Percentiles rank a stretch among this genome's conserved stretches.
Evolutionary conservation across 768 basidiomycete genomes (phyloP).

Genomic region (Hemileccinum impolitum): DNA sequence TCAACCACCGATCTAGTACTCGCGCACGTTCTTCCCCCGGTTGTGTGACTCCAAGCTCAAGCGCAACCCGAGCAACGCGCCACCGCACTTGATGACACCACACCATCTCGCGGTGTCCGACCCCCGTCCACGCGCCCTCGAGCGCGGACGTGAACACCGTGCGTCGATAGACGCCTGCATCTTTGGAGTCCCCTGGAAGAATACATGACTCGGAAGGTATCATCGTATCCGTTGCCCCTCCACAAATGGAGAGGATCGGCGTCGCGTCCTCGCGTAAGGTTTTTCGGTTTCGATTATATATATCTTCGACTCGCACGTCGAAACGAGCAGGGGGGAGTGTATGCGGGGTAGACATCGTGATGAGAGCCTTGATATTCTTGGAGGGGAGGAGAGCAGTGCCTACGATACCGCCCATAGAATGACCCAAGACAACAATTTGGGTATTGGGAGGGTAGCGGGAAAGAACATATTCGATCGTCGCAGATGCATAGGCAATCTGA

Average conservation of each 20-base stretch:
- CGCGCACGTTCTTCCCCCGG: constrained; percentile 29
- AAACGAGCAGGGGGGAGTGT: constrained; percentile 84
- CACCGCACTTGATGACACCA: constrained; percentile 99
- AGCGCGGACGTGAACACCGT: constrained; percentile 84
- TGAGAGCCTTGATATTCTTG: constrained; percentile 62
- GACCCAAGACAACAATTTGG: constrained; percentile 75
- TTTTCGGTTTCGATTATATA: constrained; percentile 53
- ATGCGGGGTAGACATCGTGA: constrained; percentile 98
- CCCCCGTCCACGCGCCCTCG: constrained; percentile 92
- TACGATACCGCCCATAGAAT: constrained; percentile 97
- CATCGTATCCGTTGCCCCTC: constrained; percentile 89
- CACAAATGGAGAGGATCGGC: constrained; percentile 81
- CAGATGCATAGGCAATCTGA: constrained; percentile 71
- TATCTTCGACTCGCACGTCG: constrained; percentile 71
- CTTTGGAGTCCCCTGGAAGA: constrained; percentile 35
- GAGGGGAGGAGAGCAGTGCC: constrained; percentile 76
- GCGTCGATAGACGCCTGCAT: constrained; percentile 39
- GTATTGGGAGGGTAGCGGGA: constrained; percentile 67
- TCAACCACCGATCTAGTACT: constrained; percentile 62
- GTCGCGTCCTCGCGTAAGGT: constrained; percentile 46
- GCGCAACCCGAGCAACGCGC: constrained; percentile 74
- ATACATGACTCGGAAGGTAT: constrained; percentile 89
- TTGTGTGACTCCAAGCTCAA: constrained; percentile 54
- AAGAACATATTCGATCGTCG: constrained; percentile 74
- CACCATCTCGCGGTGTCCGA: constrained; percentile 94